These are phyloP conservation scores for Taphrina communis DNA, from an alignment of 1,139 yeast genomes.

Conservation along the genomic window DNA sequence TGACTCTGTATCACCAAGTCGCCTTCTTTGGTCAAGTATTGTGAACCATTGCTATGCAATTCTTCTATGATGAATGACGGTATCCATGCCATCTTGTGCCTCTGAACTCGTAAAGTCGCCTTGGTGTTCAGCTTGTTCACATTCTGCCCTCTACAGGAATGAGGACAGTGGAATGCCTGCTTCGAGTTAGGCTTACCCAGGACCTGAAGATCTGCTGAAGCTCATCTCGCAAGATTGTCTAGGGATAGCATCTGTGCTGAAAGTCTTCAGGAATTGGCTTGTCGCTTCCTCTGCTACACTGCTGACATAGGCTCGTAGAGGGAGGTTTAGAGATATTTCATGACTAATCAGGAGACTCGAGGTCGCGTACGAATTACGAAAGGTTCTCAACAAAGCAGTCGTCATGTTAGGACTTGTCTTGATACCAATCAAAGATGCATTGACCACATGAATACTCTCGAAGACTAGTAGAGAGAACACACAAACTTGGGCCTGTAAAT, in stretches of 20 bases:
- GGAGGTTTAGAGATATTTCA: not conserved
- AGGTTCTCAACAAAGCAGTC: not conserved
- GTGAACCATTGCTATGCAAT: conserved; percentile 7
- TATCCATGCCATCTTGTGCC: conserved; percentile 27
- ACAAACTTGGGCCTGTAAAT: no score
- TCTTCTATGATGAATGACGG: conserved; percentile 17
- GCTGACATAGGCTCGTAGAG: not conserved
- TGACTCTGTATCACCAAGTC: conserved; percentile 27
- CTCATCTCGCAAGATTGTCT: conserved; percentile 20
- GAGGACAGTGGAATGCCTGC: not conserved
- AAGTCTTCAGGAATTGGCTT: conserved; percentile 15
- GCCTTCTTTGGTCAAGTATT: conserved; percentile 35
- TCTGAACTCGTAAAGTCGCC: conserved; percentile 33
- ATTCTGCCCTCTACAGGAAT: conserved; percentile 38
- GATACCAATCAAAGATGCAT: not conserved
- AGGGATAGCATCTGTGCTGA: conserved; percentile 22
- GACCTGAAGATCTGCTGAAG: conserved; percentile 35
- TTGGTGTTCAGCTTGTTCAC: conserved; percentile 41
- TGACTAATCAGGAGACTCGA: not conserved
- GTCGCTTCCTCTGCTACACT: conserved; percentile 12
- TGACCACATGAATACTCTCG: not conserved
- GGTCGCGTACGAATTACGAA: not conserved
- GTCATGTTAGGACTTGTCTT: not conserved
- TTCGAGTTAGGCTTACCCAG: conserved; percentile 17
- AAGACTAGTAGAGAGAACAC: no score